Conservation (phyloP, 2,329 filamentous ascomycete species). For the Macrophomina tecta region DNA sequence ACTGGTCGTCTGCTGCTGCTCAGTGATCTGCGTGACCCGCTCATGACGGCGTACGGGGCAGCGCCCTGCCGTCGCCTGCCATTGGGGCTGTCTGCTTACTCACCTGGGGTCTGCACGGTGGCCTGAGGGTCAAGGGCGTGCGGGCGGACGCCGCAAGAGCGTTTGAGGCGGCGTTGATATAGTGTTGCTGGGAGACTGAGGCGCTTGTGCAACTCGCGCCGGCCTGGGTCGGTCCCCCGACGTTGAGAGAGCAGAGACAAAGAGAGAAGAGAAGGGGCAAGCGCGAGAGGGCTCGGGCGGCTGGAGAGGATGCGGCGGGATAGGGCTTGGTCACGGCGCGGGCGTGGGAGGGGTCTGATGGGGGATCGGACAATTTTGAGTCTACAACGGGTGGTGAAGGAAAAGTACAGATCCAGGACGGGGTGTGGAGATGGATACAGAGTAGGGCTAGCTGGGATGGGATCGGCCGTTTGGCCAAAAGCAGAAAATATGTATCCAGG, state of each 20-base stretch:
- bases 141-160: conserved; percentile 3
- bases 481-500: conserved; percentile 43
- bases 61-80: not conserved
- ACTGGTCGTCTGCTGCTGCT: conserved; percentile 24
- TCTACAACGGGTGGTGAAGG: conserved; percentile 26
- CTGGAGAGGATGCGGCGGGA: not conserved
- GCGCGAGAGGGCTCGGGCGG: not conserved
- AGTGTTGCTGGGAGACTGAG: conserved; percentile 13
- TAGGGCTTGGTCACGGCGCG: not conserved
- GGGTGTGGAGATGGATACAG: conserved; percentile 39
- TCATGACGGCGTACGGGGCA: conserved; percentile 12
- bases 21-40: conserved; percentile 27
- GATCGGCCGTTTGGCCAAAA: conserved; percentile 49
- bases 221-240: conserved; percentile 37
- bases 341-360: not conserved
- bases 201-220: conserved; percentile 40
- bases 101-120: not conserved
- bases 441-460: conserved; percentile 39
- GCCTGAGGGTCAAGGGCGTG: conserved; percentile 6
- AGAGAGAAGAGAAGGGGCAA: not conserved
- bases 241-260: conserved; percentile 26
- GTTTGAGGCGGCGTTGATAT: conserved; percentile 27
- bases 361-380: conserved; percentile 27
- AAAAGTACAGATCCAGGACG: conserved; percentile 32
- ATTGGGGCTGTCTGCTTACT: conserved; percentile 12